Evolutionary conservation across 2,329 filamentous ascomycete genomes (phyloP).

Genomic region (Penicillium frequentans): DNA sequence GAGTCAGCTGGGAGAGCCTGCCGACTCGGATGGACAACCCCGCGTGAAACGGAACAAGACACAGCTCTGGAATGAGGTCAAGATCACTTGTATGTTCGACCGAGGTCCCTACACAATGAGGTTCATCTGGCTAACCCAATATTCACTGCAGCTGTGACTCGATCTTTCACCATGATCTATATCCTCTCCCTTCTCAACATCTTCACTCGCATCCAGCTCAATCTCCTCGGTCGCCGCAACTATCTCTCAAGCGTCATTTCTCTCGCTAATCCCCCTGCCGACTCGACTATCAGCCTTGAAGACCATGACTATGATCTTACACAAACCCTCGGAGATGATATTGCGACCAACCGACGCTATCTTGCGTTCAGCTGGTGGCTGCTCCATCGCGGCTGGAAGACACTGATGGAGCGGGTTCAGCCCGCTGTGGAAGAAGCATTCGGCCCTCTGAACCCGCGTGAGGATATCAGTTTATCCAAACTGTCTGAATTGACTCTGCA

Average conservation of each 20-base stretch:
- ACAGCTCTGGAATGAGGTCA: constrained; percentile 96
- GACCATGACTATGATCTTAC: constrained; percentile 92
- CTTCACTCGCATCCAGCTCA: constrained; percentile 92
- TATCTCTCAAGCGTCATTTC: constrained; percentile 95
- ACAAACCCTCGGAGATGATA: constrained; percentile 85
- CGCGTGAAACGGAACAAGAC: constrained; percentile 76
- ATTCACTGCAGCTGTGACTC: constrained; percentile 68
- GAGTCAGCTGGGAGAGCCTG: constrained; percentile 68
- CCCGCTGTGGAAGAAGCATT: constrained; percentile 87
- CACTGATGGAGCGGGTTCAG: constrained; percentile 78
- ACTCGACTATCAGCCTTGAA: constrained; percentile 81
- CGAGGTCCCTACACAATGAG: neutral
- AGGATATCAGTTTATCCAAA: constrained; percentile 78
- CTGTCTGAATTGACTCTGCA: constrained; percentile 79
- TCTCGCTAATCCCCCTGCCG: constrained; percentile 72
- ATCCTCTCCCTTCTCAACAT: constrained; percentile 85
- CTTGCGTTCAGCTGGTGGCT: constrained; percentile 98
- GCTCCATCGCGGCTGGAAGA: constrained; percentile 83
- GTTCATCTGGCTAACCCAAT: neutral
- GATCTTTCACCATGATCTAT: constrained; percentile 89
- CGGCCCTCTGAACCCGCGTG: constrained; percentile 81
- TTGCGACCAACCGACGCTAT: constrained; percentile 93
- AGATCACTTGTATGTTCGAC: constrained; percentile 72
- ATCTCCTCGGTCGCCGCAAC: constrained; percentile 90
- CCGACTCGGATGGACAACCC: constrained; percentile 47